These are phyloP conservation scores for Linderniella brevidens DNA, from an alignment of 257 asterid genomes.

Conservation along the genomic window DNA sequence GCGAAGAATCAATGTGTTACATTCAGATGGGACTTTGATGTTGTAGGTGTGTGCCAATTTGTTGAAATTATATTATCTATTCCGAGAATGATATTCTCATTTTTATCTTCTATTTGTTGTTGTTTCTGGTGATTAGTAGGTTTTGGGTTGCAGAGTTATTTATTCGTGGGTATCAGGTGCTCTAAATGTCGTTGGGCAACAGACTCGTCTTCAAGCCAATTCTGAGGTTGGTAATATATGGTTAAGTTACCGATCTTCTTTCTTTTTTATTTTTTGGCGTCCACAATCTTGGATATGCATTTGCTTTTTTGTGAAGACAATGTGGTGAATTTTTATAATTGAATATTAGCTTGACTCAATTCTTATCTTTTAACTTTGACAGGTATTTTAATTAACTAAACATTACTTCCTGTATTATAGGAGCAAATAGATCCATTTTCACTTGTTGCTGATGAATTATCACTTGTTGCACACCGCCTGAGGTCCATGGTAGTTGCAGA, in stretches of 20 bases:
- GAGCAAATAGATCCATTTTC: constrained; percentile 86
- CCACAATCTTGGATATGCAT: background rate
- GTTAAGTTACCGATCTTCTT: no score
- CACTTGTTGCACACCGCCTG: constrained; percentile 59
- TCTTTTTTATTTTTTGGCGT: constrained; percentile 15
- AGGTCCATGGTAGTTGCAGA: constrained; percentile 94
- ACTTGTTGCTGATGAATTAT: constrained; percentile 91
- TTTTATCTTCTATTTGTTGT: constrained; percentile 13
- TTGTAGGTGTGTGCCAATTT: background rate
- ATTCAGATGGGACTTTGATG: background rate
- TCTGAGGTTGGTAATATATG: constrained; percentile 38
- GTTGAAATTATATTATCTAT: constrained; percentile 1
- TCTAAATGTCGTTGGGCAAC: constrained; percentile 33
- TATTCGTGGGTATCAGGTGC: constrained; percentile 76
- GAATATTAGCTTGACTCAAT: constrained; percentile 1
- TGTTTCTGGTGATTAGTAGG: constrained; percentile 61
- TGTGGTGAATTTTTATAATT: constrained; percentile 1
- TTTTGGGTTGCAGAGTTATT: constrained; percentile 66
- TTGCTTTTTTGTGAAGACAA: background rate
- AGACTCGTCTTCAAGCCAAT: constrained; percentile 32
- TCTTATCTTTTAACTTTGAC: background rate
- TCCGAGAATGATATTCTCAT: constrained; percentile 2
- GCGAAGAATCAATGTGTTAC: background rate
- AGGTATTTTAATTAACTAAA: constrained; percentile 3
- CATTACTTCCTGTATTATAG: constrained; percentile 20